Evolutionary conservation across 192 early-diverging fungal genomes (phyloP), one percentile per base, ranked within the genome.

Genomic region (Chytriomyces confervae): DNA sequence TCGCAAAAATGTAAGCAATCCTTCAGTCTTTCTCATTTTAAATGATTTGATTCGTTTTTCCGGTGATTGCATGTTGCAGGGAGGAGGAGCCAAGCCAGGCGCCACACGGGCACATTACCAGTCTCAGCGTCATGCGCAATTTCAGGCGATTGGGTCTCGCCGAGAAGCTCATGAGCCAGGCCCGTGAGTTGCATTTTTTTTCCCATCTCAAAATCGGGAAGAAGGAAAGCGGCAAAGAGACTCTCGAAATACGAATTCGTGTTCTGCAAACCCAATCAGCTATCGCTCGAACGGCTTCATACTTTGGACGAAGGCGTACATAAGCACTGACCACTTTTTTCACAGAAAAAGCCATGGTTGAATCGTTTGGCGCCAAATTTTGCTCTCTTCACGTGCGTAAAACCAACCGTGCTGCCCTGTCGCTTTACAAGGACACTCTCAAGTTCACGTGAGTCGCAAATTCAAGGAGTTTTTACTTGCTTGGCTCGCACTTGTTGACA

Each of bases 81-180:
- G 97, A 98, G 65, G 95, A 95, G 50, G 90, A 92, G 5, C 69
- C 82, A 23, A 86, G 78, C 5, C 16, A 87, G 46, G 89, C 89
- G 16, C 89, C 86, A 0, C 93, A 97, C 83, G 98, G 98, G 23
- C 98, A 99, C 81, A 98, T 99, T 69, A 99, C 98, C 13, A 95
- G 93, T 23, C 89, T 99, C 44, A 94, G 95, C 36, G 98, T 99
- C 18, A 93, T 99, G 94, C 90, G 98, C 69, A 95, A 91, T 69
- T 99, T 96, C 84, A 90, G 98, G 81, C 89, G 96, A 66, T 86
- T 99, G 43, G 98, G 98, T 61, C 83, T 99, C n/a, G 98, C 98
- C 10, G 94, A 97, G 77, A 96, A 96, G 76, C 87, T 99, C 66
- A 99, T 99, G 98, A 91, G 80, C 44, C 96, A 97, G 88, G 89